Evolutionary conservation across 2,329 filamentous ascomycete species (phyloP), one percentile per base, ranked within the genome.

Genomic region (Xylariales sp.): DNA sequence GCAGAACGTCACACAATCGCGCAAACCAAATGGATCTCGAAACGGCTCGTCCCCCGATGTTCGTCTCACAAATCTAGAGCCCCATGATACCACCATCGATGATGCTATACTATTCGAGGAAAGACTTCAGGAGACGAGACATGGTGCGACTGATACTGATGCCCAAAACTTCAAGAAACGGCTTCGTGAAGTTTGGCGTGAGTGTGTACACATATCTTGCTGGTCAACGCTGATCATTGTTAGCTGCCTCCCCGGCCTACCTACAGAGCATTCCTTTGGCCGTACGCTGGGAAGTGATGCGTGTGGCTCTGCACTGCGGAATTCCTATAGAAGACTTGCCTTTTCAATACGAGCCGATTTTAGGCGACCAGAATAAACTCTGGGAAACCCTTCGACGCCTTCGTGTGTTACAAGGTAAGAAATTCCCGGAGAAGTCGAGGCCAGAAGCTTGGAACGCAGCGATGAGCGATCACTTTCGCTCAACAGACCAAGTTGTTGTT

Each of bases 261-360:
- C 76, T 86, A 3, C 78, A 80, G 3, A 59, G 78, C 0, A 85
- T 84, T 0, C 84, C 86, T 0, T 77, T 88, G 2, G 80, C 81
- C 1, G 78, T 88, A 5, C 72, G 82, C 3, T 89, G 86, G 86
- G 86, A 89, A 64, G 73, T 86, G 0, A 81, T 82, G 0, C 81
- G 86, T 10, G 80, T 84, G 18, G 82, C 83, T 0, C 71, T 83
- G 0, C 79, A 84, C 48, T 87, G 85, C 65, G 75, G 74, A 0
- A 79, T 86, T 1, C 76, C 83, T 34, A 71, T 83, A 1, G 72
- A 77, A 1, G 70, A 79, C 1, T 71, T 81, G 8, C 70, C 78
- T 0, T 83, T 77, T 28, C 57, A 71, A 43, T 78, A 86, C 59
- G 72, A 80, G 2, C 74, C 81, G 0, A 69, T 64, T 0, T 86